Evolutionary conservation across 192 early-diverging fungal genomes (phyloP).

Genomic region (Gonapodya prolifera): DNA sequence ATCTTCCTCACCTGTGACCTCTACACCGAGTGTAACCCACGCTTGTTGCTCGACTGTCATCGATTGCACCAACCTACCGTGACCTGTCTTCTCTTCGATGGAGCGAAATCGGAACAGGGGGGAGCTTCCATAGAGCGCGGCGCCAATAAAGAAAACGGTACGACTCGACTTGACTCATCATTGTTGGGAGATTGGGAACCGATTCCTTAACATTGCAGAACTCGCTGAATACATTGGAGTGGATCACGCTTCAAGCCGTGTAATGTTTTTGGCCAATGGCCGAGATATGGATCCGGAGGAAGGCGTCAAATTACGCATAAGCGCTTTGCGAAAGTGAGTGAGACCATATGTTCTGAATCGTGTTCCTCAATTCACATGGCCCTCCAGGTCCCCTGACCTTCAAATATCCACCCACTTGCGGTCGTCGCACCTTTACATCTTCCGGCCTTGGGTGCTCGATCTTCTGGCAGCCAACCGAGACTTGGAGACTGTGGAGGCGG

Average conservation of each 20-base stretch:
- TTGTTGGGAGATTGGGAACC: background rate
- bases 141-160: conserved; percentile 23
- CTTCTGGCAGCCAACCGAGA: conserved; percentile 47
- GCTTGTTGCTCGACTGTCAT: conserved; percentile 71
- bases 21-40: conserved; percentile 70
- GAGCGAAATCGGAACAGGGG: conserved; percentile 56
- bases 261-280: conserved; percentile 25
- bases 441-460: conserved; percentile 89
- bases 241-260: conserved; percentile 21
- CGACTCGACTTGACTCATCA: background rate
- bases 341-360: conserved; percentile 1
- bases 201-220: conserved; percentile 23
- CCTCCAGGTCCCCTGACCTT: conserved; percentile 56
- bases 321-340: conserved; percentile 38
- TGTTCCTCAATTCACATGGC: conserved; percentile 9
- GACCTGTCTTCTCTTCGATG: conserved; percentile 72
- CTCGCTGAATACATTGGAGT: conserved; percentile 34
- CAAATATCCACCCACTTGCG: conserved; percentile 67
- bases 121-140: conserved; percentile 20
- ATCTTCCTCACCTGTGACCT: conserved; percentile 87
- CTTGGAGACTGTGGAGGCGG: conserved; percentile 63
- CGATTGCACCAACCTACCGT: conserved; percentile 67
- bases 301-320: conserved; percentile 21
- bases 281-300: conserved; percentile 41
- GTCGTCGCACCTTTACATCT: conserved; percentile 87